These are phyloP conservation scores for Alisma plantagoaquatica DNA, from an alignment of 106 monocot genomes.

Conservation along the genomic window DNA sequence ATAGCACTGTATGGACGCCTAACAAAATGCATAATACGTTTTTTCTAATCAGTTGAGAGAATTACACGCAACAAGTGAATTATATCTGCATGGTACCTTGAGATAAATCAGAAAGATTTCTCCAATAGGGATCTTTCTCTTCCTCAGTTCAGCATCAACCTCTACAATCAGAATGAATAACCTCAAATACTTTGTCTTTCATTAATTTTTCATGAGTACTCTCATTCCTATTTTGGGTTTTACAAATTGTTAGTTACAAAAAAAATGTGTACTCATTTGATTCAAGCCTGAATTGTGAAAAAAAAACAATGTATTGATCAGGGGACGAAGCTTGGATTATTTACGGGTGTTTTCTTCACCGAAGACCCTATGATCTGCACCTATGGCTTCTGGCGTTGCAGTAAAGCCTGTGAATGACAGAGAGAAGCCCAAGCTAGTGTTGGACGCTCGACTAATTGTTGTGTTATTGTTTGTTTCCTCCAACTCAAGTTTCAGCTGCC, in stretches of 20 bases:
- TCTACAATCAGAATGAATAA: background rate
- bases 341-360: constrained; percentile 37
- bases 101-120: constrained; percentile 54
- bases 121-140: constrained; percentile 34
- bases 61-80: too few species aligned
- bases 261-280: background rate
- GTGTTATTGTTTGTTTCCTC: constrained; percentile 61
- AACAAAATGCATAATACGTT: background rate
- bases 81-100: too few species aligned
- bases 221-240: background rate
- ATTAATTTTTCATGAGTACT: too few species aligned
- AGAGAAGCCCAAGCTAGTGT: constrained; percentile 74
- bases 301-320: too few species aligned
- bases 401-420: constrained; percentile 79
- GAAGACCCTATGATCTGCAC: constrained; percentile 19
- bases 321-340: too few species aligned
- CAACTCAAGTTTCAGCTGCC: constrained; percentile 51
- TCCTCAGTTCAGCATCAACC: background rate
- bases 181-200: background rate
- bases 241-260: background rate
- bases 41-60: too few species aligned
- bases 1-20: background rate
- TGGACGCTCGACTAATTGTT: constrained; percentile 64
- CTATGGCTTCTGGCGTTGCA: constrained; percentile 38
- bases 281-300: background rate